Evolutionary conservation across 352 stramenopile species (phyloP).

Genomic region (Pythium aphanidermatum): DNA sequence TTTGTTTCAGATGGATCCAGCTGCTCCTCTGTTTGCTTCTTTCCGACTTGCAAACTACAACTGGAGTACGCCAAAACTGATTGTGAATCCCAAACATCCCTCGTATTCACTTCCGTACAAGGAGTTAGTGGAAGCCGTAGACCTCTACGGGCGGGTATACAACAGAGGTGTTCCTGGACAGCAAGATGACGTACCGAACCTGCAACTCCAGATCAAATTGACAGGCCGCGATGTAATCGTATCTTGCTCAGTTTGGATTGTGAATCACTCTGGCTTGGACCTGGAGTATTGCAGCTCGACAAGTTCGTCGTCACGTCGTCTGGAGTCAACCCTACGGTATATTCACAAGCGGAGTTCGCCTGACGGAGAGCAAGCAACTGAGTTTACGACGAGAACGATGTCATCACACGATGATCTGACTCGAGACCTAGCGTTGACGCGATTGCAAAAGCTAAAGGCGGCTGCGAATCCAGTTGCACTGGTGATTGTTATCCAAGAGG

Average conservation of each 20-base stretch:
- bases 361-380: conserved; percentile 41
- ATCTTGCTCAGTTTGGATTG: conserved; percentile 85
- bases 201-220: conserved; percentile 82
- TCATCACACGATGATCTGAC: conserved; percentile 47
- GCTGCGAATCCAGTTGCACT: conserved; percentile 73
- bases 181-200: conserved; percentile 70
- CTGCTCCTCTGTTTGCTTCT: conserved; percentile 64
- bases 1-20: conserved; percentile 76
- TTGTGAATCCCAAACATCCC: conserved; percentile 70
- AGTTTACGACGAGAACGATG: conserved; percentile 57
- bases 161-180: conserved; percentile 58
- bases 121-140: conserved; percentile 59
- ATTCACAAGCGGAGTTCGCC: conserved; percentile 47
- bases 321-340: conserved; percentile 71
- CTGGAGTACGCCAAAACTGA: conserved; percentile 73
- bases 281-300: conserved; percentile 83
- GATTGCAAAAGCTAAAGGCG: conserved; percentile 70
- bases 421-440: conserved; percentile 47
- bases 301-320: conserved; percentile 55
- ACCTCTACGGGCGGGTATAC: conserved; percentile 65
- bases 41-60: conserved; percentile 87
- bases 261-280: conserved; percentile 82
- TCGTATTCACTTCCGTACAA: conserved; percentile 76
- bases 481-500: conserved; percentile 77
- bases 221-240: conserved; percentile 75